These are phyloP conservation scores for Dissophora globulifera DNA, from an alignment of 192 early-diverging fungal species.

Conservation along the genomic window DNA sequence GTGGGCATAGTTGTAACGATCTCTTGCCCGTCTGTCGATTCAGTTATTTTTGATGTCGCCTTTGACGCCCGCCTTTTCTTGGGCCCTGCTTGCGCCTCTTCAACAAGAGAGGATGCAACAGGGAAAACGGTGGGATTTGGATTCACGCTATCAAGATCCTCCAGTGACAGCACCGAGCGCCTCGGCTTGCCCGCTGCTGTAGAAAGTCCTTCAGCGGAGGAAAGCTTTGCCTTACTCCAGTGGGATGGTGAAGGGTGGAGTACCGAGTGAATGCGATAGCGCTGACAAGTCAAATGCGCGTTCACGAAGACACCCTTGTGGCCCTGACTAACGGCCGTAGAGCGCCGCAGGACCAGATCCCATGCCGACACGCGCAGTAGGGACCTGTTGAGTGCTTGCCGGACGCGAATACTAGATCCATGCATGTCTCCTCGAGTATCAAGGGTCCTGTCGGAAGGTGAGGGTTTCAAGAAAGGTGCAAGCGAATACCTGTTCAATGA, in stretches of 20 bases:
- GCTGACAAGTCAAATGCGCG: too few species aligned
- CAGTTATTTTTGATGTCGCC: not conserved
- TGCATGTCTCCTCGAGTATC: too few species aligned
- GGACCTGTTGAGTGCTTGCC: too few species aligned
- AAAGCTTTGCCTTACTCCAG: not conserved
- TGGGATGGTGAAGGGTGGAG: not conserved
- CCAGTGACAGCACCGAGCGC: slow-evolving; percentile 11
- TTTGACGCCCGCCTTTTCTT: not conserved
- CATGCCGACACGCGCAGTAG: too few species aligned
- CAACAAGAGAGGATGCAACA: not conserved
- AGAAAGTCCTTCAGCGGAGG: not conserved
- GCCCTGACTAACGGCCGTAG: too few species aligned
- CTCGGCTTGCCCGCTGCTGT: slow-evolving; percentile 1
- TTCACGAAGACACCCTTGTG: too few species aligned
- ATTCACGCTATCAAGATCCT: slow-evolving; percentile 31
- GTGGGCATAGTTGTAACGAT: not conserved
- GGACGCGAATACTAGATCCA: not conserved
- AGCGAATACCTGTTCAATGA: too few species aligned
- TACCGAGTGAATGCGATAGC: not conserved
- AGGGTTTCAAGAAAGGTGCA: too few species aligned
- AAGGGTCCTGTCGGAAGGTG: too few species aligned
- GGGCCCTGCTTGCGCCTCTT: not conserved
- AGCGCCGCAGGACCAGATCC: too few species aligned
- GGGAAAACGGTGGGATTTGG: slow-evolving; percentile 25
- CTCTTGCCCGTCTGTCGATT: not conserved